Conservation (phyloP, 83 land plant species). For the Picea abies region DNA sequence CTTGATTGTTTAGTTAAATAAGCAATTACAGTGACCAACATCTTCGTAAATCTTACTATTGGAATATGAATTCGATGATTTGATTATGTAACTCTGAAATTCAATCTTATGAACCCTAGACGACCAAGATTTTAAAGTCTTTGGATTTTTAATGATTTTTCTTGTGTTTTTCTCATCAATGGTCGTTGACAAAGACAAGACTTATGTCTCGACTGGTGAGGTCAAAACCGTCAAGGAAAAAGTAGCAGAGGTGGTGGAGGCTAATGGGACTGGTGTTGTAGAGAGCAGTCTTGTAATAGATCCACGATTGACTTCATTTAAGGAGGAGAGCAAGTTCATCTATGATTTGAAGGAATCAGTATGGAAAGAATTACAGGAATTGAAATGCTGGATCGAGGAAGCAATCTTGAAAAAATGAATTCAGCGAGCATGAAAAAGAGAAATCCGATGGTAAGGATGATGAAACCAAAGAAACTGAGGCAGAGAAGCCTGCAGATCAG, state of each 20-base stretch:
- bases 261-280: background rate
- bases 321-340: conserved; percentile 51
- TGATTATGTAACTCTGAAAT: too few species aligned
- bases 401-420: conserved; percentile 37
- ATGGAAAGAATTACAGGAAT: conserved; percentile 65
- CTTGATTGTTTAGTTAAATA: too few species aligned
- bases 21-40: too few species aligned
- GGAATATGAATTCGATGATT: too few species aligned
- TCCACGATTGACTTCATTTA: conserved; percentile 19
- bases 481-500: conserved; percentile 4
- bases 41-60: too few species aligned
- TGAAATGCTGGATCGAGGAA: conserved; percentile 49
- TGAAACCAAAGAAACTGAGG: conserved; percentile 11
- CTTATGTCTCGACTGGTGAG: too few species aligned
- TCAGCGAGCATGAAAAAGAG: conserved; percentile 24
- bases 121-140: too few species aligned
- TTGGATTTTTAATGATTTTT: too few species aligned
- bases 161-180: too few species aligned
- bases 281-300: conserved; percentile 1
- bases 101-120: too few species aligned
- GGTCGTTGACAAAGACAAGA: too few species aligned
- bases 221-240: too few species aligned
- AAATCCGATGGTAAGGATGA: conserved; percentile 21
- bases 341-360: conserved; percentile 57
- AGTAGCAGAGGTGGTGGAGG: background rate